A percentile compares a stretch with the other conserved stretches of the same genome.
Evolutionary conservation across 2,329 filamentous ascomycete species (phyloP).

Genomic region (Cordyceps fumosorosea): DNA sequence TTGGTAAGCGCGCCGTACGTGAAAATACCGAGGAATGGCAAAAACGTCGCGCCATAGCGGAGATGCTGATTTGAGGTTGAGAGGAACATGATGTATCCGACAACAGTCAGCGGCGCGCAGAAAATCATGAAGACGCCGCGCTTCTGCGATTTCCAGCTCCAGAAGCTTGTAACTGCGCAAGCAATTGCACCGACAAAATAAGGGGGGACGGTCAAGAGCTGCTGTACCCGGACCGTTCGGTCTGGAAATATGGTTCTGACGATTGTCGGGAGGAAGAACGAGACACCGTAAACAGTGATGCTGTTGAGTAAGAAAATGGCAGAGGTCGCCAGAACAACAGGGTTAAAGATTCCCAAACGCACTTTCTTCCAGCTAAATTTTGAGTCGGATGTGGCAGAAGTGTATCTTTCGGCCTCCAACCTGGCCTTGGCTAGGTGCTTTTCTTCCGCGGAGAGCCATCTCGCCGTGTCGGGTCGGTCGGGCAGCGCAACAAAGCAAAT

Average conservation of each 20-base stretch:
- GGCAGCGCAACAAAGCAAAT: constrained; percentile 57
- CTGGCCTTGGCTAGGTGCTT: constrained; percentile 56
- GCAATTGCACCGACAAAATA: constrained; percentile 3
- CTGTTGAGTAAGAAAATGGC: constrained; percentile 59
- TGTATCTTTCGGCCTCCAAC: constrained; percentile 50
- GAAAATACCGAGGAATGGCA: constrained; percentile 58
- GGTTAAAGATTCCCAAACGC: constrained; percentile 55
- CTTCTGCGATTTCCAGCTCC: constrained; percentile 3
- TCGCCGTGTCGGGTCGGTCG: constrained; percentile 57
- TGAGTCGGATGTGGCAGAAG: constrained; percentile 50
- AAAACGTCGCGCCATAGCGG: constrained; percentile 62
- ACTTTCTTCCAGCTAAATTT: constrained; percentile 54
- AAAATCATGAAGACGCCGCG: constrained; percentile 44
- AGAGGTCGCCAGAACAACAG: constrained; percentile 43
- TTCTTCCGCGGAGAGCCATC: constrained; percentile 58
- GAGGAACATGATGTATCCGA: constrained; percentile 64
- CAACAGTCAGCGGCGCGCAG: constrained; percentile 55
- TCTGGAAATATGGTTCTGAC: constrained; percentile 61
- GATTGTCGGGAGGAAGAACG: constrained; percentile 67
- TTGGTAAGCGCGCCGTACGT: constrained; percentile 58
- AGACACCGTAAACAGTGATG: constrained; percentile 65
- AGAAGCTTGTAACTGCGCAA: constrained; percentile 1
- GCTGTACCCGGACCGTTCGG: constrained; percentile 50
- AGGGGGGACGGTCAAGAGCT: constrained; percentile 30
- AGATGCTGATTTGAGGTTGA: constrained; percentile 42